Evolutionary conservation across 768 basidiomycete species (phyloP).

Genomic region (Xerocomellus intermedius): DNA sequence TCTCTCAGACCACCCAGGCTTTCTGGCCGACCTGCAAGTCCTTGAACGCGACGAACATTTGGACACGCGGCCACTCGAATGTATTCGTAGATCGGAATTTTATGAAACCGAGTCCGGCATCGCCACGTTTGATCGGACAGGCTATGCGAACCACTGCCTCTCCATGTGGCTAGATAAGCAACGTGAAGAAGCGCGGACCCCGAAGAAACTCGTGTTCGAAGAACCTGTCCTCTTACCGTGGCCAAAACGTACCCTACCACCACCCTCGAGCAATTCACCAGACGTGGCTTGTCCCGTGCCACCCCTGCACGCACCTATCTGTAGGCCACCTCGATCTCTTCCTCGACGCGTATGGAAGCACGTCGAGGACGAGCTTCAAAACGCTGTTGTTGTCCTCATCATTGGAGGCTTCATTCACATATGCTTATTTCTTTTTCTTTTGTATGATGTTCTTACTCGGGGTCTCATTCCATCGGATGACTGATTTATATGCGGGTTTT

Average conservation of each 20-base stretch:
- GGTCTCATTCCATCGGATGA: conserved; percentile 28
- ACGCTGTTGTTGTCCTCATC: conserved; percentile 25
- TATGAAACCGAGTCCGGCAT: conserved; percentile 30
- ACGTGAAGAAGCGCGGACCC: conserved; percentile 15
- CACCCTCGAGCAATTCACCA: not conserved
- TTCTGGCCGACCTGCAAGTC: conserved; percentile 18
- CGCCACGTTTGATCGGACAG: conserved; percentile 25
- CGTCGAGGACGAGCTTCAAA: conserved; percentile 29
- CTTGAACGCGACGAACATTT: conserved; percentile 13
- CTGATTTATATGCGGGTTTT: conserved; percentile 8
- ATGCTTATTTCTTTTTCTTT: conserved; percentile 27
- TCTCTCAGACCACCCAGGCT: conserved; percentile 18
- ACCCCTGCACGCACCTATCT: not conserved
- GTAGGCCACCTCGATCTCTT: conserved; percentile 9
- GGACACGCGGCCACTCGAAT: conserved; percentile 4
- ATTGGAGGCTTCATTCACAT: conserved; percentile 27
- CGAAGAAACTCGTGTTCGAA: conserved; percentile 22
- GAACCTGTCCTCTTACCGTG: conserved; percentile 18
- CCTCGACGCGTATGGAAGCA: conserved; percentile 12
- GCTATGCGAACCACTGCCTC: conserved; percentile 28
- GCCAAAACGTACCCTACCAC: conserved; percentile 21
- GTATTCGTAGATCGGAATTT: conserved; percentile 23
- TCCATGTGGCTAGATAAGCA: conserved; percentile 29
- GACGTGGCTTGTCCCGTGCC: not conserved
- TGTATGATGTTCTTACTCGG: conserved; percentile 31